phyloP scores from a whole-genome alignment of 2,329 filamentous ascomycete genomes.

The Diaporthe sp. region DNA sequence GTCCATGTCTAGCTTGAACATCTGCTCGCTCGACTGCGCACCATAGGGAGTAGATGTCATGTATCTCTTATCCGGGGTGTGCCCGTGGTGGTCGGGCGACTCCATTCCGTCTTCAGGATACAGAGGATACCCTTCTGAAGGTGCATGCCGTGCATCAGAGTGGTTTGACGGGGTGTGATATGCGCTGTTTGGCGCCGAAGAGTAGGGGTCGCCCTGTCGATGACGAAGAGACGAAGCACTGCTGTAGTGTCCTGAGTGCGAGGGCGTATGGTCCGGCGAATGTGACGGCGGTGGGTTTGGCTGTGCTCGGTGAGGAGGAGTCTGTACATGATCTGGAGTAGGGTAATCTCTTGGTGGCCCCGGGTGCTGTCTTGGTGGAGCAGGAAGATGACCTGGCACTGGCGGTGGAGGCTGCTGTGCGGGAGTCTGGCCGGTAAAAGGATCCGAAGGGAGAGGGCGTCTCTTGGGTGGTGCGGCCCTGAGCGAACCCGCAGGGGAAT shows the following conservation, averaged over 20 bases:
- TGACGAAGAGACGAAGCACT: slow-evolving; percentile 53
- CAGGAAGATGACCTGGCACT: slow-evolving; percentile 45
- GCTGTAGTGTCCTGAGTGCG: slow-evolving; percentile 66
- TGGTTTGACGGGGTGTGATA: slow-evolving; percentile 42
- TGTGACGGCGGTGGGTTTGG: slow-evolving; percentile 57
- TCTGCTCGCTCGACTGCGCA: slow-evolving; percentile 50
- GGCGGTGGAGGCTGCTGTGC: slow-evolving; percentile 54
- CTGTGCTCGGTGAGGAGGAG: slow-evolving; percentile 59
- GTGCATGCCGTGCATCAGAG: slow-evolving; percentile 23
- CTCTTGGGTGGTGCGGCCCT: slow-evolving; percentile 77
- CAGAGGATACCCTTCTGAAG: slow-evolving; percentile 49
- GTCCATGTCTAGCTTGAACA: slow-evolving; percentile 47
- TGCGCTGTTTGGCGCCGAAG: slow-evolving; percentile 48
- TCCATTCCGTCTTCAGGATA: slow-evolving; percentile 55
- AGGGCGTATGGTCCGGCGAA: slow-evolving; percentile 65
- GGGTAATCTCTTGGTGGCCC: slow-evolving; percentile 45
- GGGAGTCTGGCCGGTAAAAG: slow-evolving; percentile 70
- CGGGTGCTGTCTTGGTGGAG: slow-evolving; percentile 37
- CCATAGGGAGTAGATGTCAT: slow-evolving; percentile 48
- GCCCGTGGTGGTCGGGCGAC: slow-evolving; percentile 52
- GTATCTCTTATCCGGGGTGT: slow-evolving; percentile 50
- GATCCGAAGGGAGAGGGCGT: slow-evolving; percentile 85
- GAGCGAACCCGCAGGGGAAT: slow-evolving; percentile 59
- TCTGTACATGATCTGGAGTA: slow-evolving; percentile 59
- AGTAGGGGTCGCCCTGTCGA: slow-evolving; percentile 54